Evolutionary conservation across 169 alveolate genomes (phyloP), one percentile per base, ranked within the genome.

Genomic region (Eimeria necatrix): DNA sequence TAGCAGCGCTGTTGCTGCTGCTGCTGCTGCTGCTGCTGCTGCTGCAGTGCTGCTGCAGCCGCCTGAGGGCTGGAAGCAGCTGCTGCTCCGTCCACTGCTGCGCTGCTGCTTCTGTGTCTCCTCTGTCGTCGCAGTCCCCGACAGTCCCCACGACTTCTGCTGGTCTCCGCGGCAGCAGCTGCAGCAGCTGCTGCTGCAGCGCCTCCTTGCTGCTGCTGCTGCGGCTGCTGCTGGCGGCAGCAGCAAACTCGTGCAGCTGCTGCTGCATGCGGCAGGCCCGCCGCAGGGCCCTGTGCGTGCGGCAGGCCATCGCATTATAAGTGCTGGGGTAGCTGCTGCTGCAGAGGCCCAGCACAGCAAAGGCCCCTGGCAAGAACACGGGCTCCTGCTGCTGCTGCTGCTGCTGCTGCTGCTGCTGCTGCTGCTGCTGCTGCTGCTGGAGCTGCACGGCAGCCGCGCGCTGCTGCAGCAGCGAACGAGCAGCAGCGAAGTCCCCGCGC

Each of bases 161-260:
- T 26, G 10, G 14, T 14, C 18, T 32, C 6, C n/a, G 10, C 4
- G 83, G 83, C 83, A 71, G 83, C 83, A 71, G 83, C 83, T 71
- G 83, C 83, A 22, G 83, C 83, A 71, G 83, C 48, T 0, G 83
- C 83, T 71, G 83, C 83, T 71, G 83, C 83, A 71, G 83, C 83
- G 18, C 53, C 56, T 26, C 51, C 83, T 71, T 71, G 8, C 83
- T 32, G 83, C 83, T 71, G 52, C 83, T 71, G 83, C 56, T 26
- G 53, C 53, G 1, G 83, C 0, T 5, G 83, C 83, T 26, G 83
- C 83, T 71, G 83, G 52, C 24, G 56, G 18, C 83, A n/a, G 83
- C 51, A 5, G 83, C 83, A 12, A 71, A 49, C 7, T 22, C 83
- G 24, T 22, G 56, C 83, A 71, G 83, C 83, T 71, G 83, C 83